Base-by-base conservation (phyloP, 495 filamentous ascomycete genomes). In the Hypoxylon trugodes region DNA sequence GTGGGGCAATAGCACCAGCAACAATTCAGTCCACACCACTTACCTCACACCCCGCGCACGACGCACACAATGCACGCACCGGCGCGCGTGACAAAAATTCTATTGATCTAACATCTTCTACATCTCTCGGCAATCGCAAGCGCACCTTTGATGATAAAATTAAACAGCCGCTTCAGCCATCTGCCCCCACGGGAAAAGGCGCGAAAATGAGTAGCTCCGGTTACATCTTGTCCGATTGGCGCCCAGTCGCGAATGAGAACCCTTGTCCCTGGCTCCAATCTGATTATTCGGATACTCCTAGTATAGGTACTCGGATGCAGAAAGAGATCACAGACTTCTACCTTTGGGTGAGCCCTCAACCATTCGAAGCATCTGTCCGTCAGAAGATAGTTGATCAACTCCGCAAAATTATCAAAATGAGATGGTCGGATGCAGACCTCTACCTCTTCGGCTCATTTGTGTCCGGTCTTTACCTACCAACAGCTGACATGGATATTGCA, bases 401-500 rank as follows among this genome's bases (percentile, higher is more conserved):
- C 1, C 75, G 84, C 22, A 53, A 61, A 22, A 74, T 82, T 3
- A 81, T 92, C 63, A 76, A 77, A 30, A 74, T 50, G 15, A 74
- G 77, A 9, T 84, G 84, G 63, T 68, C 75, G 3, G 81, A 84
- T 33, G 81, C 85, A 18, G 78, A 87, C 33, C 73, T 97, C 1
- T 79, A 82, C 15, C 79, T 87, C 7, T 98, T 98, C 74, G 95
- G 95, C 12, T 98, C 95, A 0, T 98, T 92, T 66, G 90, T 91
- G 10, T 91, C 91, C 6, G 92, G 91, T 0, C 79, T 97, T 9
- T 98, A 97, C 69, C 83, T 98, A 3, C 95, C 95, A 0, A 95
- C 87, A 1, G 90, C 87, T 3, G 95, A 98, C 74, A 93, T 98
- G 81, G 95, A 98, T 73, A 77, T 98, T 28, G 94, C 96, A 2